Evolutionary conservation across 2,329 filamentous ascomycete genomes (phyloP), one percentile per base, ranked within the genome.

Genomic region (Meredithiella fracta): DNA sequence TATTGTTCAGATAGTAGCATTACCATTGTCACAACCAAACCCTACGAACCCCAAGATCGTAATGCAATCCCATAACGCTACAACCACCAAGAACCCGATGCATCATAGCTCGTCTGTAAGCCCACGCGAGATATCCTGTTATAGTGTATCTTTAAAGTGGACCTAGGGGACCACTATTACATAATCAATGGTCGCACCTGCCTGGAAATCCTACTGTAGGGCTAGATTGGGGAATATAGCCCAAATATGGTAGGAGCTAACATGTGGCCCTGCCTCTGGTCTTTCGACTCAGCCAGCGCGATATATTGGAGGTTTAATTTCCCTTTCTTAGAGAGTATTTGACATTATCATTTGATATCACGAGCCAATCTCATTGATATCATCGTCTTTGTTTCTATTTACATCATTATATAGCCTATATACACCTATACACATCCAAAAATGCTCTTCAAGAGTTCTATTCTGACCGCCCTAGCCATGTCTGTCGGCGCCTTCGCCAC

Each of bases 381-480:
- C 17, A 22, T 17, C 5, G 40, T 44, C 15, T n/a, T n/a, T 17
- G 17, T 44, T 22, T n/a, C 20, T 44, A 8, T 44, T 8, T 38
- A 38, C 20, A 17, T n/a, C n/a, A 22, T 7, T n/a, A 17, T 44
- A 44, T n/a, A n/a, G 8, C 11, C 15, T 44, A n/a, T 9, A 44
- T n/a, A 44, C 40, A 20, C 20, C 8, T n/a, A n/a, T 20, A n/a
- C 20, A 38, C 15, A 44, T 44, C 8, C 23, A 51, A 37, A 20
- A 29, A 92, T 92, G 86, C 79, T 83, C 71, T 79, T 86, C 70
- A 83, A 81, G 71, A 76, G 85, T 65, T 79, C 85, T 63, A 75
- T 83, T 59, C 72, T 91, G 64, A 82, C 83, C 63, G 71, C 90
- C 60, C 73, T 88, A 69, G 83, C 85, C 60, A 72, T 86, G 64